These are phyloP conservation scores for Plasmodium berghei DNA, from an alignment of 169 alveolate genomes.

Conservation along the genomic window DNA sequence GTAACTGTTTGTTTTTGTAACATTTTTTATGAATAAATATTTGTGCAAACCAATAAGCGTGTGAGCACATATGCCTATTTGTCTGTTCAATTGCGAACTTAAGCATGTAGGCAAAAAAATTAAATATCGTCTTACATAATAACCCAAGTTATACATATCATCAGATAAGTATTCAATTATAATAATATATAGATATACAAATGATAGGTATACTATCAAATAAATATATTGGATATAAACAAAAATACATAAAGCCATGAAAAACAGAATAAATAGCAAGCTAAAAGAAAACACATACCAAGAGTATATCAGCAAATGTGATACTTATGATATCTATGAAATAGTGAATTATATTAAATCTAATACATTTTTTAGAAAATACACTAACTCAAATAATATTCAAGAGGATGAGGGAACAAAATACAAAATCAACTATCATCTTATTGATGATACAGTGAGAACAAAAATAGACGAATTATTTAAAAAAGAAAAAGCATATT, in stretches of 20 bases:
- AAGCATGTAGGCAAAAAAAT: not conserved
- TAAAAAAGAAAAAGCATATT: slow-evolving; percentile 8
- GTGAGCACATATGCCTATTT: not conserved
- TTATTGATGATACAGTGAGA: not conserved
- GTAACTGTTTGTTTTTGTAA: no score
- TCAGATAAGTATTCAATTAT: not conserved
- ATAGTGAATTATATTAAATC: slow-evolving; percentile 22
- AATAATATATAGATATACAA: not conserved
- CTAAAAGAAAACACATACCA: slow-evolving; percentile 52
- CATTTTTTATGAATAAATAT: no score
- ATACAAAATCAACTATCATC: not conserved
- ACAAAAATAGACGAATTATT: slow-evolving; percentile 16
- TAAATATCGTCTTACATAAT: no score
- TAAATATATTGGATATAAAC: no score
- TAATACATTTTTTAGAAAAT: slow-evolving; percentile 31
- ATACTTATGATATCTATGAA: slow-evolving; percentile 24
- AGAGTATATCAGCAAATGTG: slow-evolving; percentile 33
- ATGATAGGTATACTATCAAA: no score
- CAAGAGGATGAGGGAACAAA: not conserved
- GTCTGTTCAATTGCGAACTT: not conserved
- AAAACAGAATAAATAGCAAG: slow-evolving; percentile 33
- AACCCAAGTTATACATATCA: not conserved
- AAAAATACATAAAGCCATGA: slow-evolving; percentile 10
- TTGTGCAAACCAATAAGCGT: no score
- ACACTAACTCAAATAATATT: not conserved